Evolutionary conservation across 345 rosid species (phyloP).

Genomic region (Syzygium oleosum): DNA sequence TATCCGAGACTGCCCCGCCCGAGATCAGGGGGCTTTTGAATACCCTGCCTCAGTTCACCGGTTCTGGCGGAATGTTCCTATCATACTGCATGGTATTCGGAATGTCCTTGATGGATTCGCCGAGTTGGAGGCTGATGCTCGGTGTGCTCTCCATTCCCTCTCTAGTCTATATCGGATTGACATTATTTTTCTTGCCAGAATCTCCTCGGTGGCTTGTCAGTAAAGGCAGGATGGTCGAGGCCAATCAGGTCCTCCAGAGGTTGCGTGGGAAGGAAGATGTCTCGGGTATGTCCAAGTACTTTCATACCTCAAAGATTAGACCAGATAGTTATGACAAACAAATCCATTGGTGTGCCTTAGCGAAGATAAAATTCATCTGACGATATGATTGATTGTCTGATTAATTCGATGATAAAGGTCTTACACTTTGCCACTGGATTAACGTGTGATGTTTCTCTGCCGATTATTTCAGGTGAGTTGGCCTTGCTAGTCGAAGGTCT

Average conservation of each 20-base stretch:
- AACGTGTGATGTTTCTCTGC: not conserved
- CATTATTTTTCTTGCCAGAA: constrained; percentile 31
- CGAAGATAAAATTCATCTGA: not conserved
- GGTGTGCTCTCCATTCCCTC: constrained; percentile 37
- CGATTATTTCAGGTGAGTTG: constrained; percentile 25
- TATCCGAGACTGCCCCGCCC: constrained; percentile 38
- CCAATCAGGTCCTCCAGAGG: constrained; percentile 21
- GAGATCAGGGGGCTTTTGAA: constrained; percentile 37
- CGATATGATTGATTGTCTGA: not conserved
- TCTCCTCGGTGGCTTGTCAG: constrained; percentile 45
- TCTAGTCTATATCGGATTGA: constrained; percentile 9
- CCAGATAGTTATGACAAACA: not conserved
- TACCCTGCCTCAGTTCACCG: constrained; percentile 36
- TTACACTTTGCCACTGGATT: not conserved
- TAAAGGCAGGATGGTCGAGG: constrained; percentile 31
- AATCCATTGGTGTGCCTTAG: not conserved
- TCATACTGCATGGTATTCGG: constrained; percentile 32
- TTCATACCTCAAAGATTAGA: not conserved
- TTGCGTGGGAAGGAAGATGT: constrained; percentile 35
- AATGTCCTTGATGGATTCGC: constrained; percentile 27
- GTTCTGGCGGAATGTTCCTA: constrained; percentile 37
- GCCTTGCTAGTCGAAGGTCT: constrained; percentile 42
- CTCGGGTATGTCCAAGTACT: constrained; percentile 11
- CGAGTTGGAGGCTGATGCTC: constrained; percentile 45
- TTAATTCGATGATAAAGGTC: not conserved